Conservation (phyloP, 2,329 filamentous ascomycete species). For the Nigrospora sphaerica region DNA sequence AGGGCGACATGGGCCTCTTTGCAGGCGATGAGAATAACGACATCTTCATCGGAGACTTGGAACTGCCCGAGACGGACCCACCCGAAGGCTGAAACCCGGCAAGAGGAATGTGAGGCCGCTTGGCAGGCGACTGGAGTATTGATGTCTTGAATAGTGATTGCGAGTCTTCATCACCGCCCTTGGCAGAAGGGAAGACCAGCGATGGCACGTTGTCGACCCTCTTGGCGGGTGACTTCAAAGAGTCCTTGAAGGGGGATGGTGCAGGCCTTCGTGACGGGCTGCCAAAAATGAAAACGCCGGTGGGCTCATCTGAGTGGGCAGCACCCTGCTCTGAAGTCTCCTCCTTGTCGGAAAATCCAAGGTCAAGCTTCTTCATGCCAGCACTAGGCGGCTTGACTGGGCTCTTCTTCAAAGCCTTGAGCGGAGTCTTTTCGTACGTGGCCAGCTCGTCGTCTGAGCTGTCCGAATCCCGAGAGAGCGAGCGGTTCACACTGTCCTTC, state of each 20-base stretch:
- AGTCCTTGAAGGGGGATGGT: constrained; percentile 45
- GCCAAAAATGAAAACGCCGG: constrained; percentile 29
- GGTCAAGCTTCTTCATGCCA: constrained; percentile 26
- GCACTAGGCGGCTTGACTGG: constrained; percentile 41
- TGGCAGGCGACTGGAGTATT: constrained; percentile 45
- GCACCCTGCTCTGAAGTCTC: constrained; percentile 14
- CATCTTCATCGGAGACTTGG: constrained; percentile 26
- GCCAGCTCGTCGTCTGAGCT: constrained; percentile 54
- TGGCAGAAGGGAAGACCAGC: constrained; percentile 17
- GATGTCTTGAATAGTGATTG: constrained; percentile 40
- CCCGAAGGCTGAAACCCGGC: constrained; percentile 12
- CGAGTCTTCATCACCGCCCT: constrained; percentile 20
- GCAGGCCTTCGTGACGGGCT: constrained; percentile 52
- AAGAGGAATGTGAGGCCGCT: constrained; percentile 27
- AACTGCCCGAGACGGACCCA: constrained; percentile 19
- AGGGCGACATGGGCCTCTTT: constrained; percentile 19
- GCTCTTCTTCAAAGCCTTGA: constrained; percentile 46
- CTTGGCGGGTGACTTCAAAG: constrained; percentile 50
- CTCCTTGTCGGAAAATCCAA: constrained; percentile 14
- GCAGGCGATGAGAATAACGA: constrained; percentile 21
- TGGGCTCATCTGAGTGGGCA: constrained; percentile 27
- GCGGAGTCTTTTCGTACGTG: constrained; percentile 39
- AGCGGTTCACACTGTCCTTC: constrained; percentile 52
- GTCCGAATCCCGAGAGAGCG: constrained; percentile 33
- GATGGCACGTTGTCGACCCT: constrained; percentile 34